Evolutionary conservation across 2,329 filamentous ascomycete species (phyloP).

Genomic region (Paecilomyces formosus): DNA sequence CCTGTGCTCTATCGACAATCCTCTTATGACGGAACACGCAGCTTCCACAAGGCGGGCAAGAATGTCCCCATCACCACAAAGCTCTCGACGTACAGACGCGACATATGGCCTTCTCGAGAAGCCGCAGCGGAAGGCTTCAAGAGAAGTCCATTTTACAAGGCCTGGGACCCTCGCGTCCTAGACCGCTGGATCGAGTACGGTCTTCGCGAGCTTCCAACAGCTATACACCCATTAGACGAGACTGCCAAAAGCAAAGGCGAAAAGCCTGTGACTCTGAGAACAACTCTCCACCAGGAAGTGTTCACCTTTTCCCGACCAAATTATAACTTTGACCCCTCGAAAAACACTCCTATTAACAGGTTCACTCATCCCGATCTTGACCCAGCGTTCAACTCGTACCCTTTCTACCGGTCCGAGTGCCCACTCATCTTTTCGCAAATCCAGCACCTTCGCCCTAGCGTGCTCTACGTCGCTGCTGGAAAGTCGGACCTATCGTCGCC

Average conservation of each 20-base stretch:
- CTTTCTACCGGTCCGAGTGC: conserved; percentile 40
- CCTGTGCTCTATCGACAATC: conserved; percentile 61
- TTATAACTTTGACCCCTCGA: conserved; percentile 52
- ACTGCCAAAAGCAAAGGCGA: conserved; percentile 7
- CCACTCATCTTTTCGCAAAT: conserved; percentile 30
- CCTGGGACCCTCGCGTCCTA: conserved; percentile 76
- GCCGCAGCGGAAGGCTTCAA: conserved; percentile 61
- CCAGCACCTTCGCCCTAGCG: conserved; percentile 37
- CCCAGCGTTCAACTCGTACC: conserved; percentile 19
- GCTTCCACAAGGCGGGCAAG: conserved; percentile 11
- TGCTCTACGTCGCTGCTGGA: conserved; percentile 39
- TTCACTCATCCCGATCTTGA: conserved; percentile 41
- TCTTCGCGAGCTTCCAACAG: conserved; percentile 65
- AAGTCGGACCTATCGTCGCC: conserved; percentile 35
- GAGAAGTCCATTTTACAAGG: conserved; percentile 65
- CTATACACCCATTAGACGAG: conserved; percentile 24
- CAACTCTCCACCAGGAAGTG: conserved; percentile 82
- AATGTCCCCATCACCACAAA: conserved; percentile 32
- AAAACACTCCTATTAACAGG: conserved; percentile 28
- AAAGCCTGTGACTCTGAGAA: conserved; percentile 60
- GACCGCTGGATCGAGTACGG: conserved; percentile 66
- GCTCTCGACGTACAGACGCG: conserved; percentile 64
- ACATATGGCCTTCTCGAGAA: conserved; percentile 70
- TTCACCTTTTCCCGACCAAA: conserved; percentile 43
- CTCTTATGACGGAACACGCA: conserved; percentile 26